Evolutionary conservation across 768 basidiomycete genomes (phyloP).

Genomic region (Plicaturopsis crispa): DNA sequence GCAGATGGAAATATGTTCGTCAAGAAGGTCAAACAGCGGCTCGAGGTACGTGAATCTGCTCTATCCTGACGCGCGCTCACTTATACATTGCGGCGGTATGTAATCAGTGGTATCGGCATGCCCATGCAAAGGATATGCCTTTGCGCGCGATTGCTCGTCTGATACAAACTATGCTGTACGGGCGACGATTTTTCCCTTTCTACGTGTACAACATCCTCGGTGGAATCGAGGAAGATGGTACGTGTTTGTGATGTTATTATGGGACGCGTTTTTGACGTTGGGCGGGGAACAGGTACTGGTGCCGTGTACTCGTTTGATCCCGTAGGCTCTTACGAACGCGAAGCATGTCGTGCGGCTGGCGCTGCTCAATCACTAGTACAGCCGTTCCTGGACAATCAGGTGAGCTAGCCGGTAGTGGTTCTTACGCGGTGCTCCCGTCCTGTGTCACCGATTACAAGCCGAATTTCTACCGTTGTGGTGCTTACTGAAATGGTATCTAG

Average conservation of each 20-base stretch:
- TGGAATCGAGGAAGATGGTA: conserved; percentile 94
- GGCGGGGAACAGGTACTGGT: conserved; percentile 85
- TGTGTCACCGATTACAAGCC: conserved; percentile 2
- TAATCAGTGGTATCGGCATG: conserved; percentile 91
- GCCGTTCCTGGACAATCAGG: conserved; percentile 98
- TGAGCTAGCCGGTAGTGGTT: conserved; percentile 34
- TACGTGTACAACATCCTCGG: conserved; percentile 96
- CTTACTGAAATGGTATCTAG: too few relatives aligned
- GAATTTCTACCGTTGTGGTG: conserved; percentile 6
- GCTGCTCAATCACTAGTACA: conserved; percentile 93
- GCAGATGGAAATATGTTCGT: conserved; percentile 98
- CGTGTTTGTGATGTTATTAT: conserved; percentile 20
- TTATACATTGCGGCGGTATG: too few relatives aligned
- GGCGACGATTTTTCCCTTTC: conserved; percentile 95
- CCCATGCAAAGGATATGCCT: conserved; percentile 97
- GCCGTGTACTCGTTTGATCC: conserved; percentile 99
- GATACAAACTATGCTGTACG: conserved; percentile 98
- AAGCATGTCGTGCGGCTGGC: conserved; percentile 93
- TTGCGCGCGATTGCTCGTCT: conserved; percentile 93
- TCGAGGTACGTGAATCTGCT: conserved; percentile 61
- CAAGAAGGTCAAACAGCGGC: conserved; percentile 89
- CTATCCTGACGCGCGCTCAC: conserved; percentile 1
- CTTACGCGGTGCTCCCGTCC: background rate
- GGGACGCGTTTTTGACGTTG: background rate
- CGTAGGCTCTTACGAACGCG: conserved; percentile 96